phyloP scores from a whole-genome alignment of 805 yeast species.

The Metschnikowia reukaufii region DNA sequence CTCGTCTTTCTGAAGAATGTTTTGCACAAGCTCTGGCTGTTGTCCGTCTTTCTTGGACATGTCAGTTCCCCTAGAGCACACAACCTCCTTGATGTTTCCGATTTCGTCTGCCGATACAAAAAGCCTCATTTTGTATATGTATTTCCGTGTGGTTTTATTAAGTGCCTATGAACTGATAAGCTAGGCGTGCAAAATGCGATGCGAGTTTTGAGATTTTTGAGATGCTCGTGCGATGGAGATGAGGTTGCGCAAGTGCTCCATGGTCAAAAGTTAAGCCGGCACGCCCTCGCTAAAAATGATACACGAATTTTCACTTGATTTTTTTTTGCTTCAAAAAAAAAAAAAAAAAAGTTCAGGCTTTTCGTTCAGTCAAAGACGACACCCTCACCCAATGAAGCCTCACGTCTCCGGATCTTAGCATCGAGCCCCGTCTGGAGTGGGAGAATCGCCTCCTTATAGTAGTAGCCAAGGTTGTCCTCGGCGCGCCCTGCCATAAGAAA shows the following conservation, averaged over 20 bases:
- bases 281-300: background rate
- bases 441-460: slow-evolving; percentile 12
- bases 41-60: slow-evolving; percentile 68
- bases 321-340: background rate
- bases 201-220: slow-evolving; percentile 1
- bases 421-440: slow-evolving; percentile 15
- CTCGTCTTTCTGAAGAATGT: slow-evolving; percentile 36
- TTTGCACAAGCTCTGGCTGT: slow-evolving; percentile 59
- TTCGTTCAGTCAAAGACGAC: slow-evolving; percentile 13
- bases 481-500: slow-evolving; percentile 10
- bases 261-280: background rate
- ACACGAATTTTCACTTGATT: background rate
- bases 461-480: slow-evolving; percentile 11
- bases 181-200: too few species aligned
- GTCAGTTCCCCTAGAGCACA: slow-evolving; percentile 69
- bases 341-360: background rate
- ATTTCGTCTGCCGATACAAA: slow-evolving; percentile 65
- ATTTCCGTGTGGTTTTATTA: background rate
- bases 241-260: background rate
- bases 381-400: slow-evolving; percentile 13
- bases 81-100: slow-evolving; percentile 63
- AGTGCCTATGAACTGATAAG: background rate
- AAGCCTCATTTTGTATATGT: slow-evolving; percentile 46
- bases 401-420: slow-evolving; percentile 11
- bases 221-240: slow-evolving; percentile 1